phyloP scores from a whole-genome alignment of 768 basidiomycete species.

The Termitomyces sp. region DNA sequence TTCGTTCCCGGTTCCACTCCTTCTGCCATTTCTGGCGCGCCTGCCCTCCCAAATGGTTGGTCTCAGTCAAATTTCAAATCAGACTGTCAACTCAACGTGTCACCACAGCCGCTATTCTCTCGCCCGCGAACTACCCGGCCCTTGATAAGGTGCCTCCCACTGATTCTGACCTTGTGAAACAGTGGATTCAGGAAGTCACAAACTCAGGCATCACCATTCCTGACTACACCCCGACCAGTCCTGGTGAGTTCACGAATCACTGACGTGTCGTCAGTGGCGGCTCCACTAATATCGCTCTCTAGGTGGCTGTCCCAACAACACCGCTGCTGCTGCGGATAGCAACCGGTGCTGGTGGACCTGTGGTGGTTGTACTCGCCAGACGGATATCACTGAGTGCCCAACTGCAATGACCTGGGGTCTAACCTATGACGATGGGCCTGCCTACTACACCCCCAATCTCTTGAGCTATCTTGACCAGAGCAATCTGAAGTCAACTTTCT shows the following conservation, averaged over 20 bases:
- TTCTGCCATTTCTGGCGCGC: constrained; percentile 48
- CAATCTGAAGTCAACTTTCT: constrained; percentile 79
- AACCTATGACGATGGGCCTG: constrained; percentile 77
- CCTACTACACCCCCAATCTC: constrained; percentile 68
- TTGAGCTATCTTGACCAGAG: constrained; percentile 60
- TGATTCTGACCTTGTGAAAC: constrained; percentile 56
- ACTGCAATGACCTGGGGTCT: constrained; percentile 50
- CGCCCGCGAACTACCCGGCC: constrained; percentile 55
- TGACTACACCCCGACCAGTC: constrained; percentile 34
- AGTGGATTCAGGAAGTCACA: constrained; percentile 64
- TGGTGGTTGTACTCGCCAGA: constrained; percentile 57
- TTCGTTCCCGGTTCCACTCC: constrained; percentile 45
- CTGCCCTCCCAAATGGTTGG: constrained; percentile 51
- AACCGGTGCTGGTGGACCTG: constrained; percentile 80
- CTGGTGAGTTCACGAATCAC: constrained; percentile 23
- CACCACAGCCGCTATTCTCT: constrained; percentile 32
- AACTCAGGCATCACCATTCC: constrained; percentile 57
- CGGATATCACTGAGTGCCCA: constrained; percentile 75
- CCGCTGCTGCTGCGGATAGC: constrained; percentile 45
- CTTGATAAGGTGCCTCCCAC: constrained; percentile 58
- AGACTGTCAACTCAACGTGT: background rate
- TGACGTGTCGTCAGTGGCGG: background rate
- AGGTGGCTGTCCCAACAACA: constrained; percentile 60
- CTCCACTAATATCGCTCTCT: background rate
- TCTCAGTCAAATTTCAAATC: constrained; percentile 6